A percentile compares a stretch with the other conserved stretches of the same genome.
These are phyloP conservation scores for Tripterygium wilfordii DNA, from an alignment of 177 flowering plant genomes.

Conservation along the genomic window DNA sequence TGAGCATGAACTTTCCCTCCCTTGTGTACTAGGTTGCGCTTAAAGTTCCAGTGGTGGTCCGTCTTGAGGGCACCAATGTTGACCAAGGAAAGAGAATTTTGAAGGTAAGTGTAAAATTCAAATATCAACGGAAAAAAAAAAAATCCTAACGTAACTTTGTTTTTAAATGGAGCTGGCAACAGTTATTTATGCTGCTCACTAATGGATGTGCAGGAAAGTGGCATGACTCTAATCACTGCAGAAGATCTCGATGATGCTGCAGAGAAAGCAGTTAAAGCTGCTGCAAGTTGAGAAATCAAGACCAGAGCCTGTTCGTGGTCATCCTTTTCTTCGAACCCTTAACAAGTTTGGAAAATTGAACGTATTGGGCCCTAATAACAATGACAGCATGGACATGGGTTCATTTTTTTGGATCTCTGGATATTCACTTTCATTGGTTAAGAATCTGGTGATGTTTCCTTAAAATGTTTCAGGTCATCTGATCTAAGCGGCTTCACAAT, in stretches of 20 bases:
- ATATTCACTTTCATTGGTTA: background rate
- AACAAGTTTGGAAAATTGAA: too few species aligned
- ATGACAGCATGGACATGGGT: too few species aligned
- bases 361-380: too few species aligned
- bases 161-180: too few species aligned
- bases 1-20: conserved; percentile 2
- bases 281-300: conserved; percentile 24
- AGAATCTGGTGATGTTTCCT: background rate
- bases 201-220: conserved; percentile 72
- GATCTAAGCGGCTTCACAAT: too few species aligned
- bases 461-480: too few species aligned
- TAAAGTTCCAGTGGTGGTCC: conserved; percentile 91
- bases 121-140: background rate
- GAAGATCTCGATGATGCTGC: conserved; percentile 98
- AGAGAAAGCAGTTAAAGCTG: conserved; percentile 90
- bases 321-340: too few species aligned
- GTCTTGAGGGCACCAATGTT: conserved; percentile 98
- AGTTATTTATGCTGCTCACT: background rate
- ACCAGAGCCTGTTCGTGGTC: background rate
- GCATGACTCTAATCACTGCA: conserved; percentile 81
- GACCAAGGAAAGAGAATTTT: conserved; percentile 96
- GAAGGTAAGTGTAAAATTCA: conserved; percentile 56
- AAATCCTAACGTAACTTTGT: background rate
- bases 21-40: conserved; percentile 54
- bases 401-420: too few species aligned